Evolutionary conservation across 768 basidiomycete species (phyloP).

Genomic region (Leucocoprinus sp.): DNA sequence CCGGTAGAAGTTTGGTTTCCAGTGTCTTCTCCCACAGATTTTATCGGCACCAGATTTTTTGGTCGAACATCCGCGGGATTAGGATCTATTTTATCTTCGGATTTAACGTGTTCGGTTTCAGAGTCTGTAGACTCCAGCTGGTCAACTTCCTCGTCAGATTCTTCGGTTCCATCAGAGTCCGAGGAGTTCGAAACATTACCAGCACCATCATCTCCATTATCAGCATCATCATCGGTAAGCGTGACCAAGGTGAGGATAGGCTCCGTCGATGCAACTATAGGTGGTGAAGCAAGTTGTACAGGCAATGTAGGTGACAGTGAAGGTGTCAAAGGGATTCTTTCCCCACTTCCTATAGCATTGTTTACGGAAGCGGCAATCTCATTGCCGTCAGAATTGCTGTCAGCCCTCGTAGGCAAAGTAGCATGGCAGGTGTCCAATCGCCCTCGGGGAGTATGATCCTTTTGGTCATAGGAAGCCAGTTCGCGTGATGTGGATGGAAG

Average conservation of each 20-base stretch:
- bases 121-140: slow-evolving; percentile 8
- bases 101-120: slow-evolving; percentile 5
- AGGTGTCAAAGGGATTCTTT: not conserved
- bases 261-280: not conserved
- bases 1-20: not conserved
- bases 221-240: not conserved
- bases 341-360: not conserved
- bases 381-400: not conserved
- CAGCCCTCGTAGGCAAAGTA: not conserved
- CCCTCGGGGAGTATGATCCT: not conserved
- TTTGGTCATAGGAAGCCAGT: too few species aligned
- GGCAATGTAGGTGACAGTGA: slow-evolving; percentile 1
- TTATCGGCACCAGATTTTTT: not conserved
- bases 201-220: too few species aligned
- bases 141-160: slow-evolving; percentile 1
- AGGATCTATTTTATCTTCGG: too few species aligned
- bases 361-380: not conserved
- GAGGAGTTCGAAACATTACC: slow-evolving; percentile 2
- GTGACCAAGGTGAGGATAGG: not conserved
- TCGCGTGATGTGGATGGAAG: not conserved
- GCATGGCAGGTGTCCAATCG: not conserved
- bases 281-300: not conserved
- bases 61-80: too few species aligned
- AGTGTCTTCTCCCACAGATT: not conserved
- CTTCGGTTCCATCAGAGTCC: not conserved